A percentile compares a stretch with the other conserved stretches of the same genome.
Evolutionary conservation across 108 stramenopile genomes (phyloP).

Genomic region (Discostella pseudostelligera): DNA sequence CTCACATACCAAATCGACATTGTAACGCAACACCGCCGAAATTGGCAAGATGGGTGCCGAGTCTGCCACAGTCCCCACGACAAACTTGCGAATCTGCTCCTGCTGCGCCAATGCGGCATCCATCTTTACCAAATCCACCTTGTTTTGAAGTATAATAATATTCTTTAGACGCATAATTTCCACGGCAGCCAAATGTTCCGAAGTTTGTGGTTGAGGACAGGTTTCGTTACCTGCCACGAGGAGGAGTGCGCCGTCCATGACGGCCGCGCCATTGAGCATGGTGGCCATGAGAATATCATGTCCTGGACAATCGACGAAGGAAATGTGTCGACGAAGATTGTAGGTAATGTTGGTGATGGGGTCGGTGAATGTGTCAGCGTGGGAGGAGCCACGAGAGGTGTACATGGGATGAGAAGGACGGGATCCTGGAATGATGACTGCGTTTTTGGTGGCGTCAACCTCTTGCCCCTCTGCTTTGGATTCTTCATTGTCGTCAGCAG

Average conservation of each 20-base stretch:
- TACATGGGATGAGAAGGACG: conserved; percentile 57
- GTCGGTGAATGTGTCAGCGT: conserved; percentile 92
- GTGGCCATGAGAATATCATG: conserved; percentile 99
- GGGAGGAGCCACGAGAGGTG: conserved; percentile 89
- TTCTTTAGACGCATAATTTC: conserved; percentile 99
- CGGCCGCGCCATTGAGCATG: conserved; percentile 99
- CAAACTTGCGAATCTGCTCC: conserved; percentile 96
- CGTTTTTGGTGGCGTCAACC: conserved; percentile 19
- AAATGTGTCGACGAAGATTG: conserved; percentile 94
- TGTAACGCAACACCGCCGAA: conserved; percentile 97
- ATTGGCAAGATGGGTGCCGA: conserved; percentile 97
- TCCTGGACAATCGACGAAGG: conserved; percentile 99
- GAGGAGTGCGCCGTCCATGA: conserved; percentile 99
- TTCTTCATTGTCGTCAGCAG: conserved; percentile 46
- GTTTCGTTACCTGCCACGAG: conserved; percentile 99
- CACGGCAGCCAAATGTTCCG: conserved; percentile 99
- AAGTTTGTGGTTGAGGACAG: conserved; percentile 99
- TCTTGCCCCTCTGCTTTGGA: conserved; percentile 42
- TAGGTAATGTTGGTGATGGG: conserved; percentile 76
- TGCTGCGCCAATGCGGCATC: conserved; percentile 96
- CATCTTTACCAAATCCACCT: conserved; percentile 99
- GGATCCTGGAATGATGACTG: conserved; percentile 48
- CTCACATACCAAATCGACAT: conserved; percentile 99
- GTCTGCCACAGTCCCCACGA: conserved; percentile 98
- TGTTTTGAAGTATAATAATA: conserved; percentile 99